Base-by-base conservation (phyloP, 371 early-diverging fungal genomes). In the Mucor lusitanicus region DNA sequence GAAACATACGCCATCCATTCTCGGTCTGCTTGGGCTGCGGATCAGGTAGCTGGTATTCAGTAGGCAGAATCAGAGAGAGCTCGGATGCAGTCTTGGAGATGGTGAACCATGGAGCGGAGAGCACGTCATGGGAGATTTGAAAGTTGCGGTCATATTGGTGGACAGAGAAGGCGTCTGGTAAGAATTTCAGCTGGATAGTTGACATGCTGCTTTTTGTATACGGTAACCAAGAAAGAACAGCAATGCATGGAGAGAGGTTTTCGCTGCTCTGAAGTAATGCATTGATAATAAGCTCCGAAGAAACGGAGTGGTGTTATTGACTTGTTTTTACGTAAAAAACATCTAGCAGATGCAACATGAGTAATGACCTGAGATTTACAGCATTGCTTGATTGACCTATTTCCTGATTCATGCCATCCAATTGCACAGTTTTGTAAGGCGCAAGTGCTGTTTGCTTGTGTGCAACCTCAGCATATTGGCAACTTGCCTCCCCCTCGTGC, bases 11-110 rank as follows among this genome's bases (percentile, higher is more conserved):
- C 87, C 89, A 93, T 3, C 75, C 83, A 6, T 66, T 28, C 35
- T 90, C 89, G 30, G 78, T 72, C 66, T 87, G 87, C 42, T 70
- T 73, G n/a, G 82, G 76, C 33, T 68, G 50, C 42, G 61, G 58
- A 32, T 62, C 60, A 17, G 61, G 65, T 6, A 70, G 46, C 37
- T 48, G 42, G 30, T 60, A 59, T 40, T 61, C 64, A 53, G 75
- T 70, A 0, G 89, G 89, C 30, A 87, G 59, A 44, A 90, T 77
- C 19, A 90, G 62, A 0, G 90, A 89, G 12, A 90, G 69, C 67
- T 89, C 90, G 15, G 72, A 73, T 2, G 71, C 54, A 2, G 89
- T 88, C 56, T 83, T 85, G 13, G 89, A 86, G 19, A 90, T 64
- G 1, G 83, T 84, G 60, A 82, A 87, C 85, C 87, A 87, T 3